Conservation (phyloP, 164 flowering plant species). For the Nymphaea thermarum region DNA sequence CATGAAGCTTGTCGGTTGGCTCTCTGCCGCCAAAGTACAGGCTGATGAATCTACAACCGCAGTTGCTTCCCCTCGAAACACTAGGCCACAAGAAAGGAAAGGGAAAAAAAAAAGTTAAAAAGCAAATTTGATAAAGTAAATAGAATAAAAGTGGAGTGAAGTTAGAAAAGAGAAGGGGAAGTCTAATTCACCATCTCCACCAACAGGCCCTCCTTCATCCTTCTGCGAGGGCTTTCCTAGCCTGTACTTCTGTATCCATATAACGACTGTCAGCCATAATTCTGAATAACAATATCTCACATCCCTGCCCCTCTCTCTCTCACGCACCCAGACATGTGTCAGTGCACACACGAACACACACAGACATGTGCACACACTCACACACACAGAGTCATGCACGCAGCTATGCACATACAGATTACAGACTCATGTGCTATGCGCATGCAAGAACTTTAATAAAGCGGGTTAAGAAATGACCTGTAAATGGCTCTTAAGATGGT, state of each 20-base stretch:
- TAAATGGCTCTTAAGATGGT: constrained; percentile 4
- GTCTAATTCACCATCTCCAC: not conserved
- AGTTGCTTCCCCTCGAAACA: not conserved
- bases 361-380: not conserved
- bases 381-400: not conserved
- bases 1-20: not conserved
- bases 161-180: not conserved
- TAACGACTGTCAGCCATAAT: not conserved
- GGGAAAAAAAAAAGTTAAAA: not conserved
- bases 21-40: not conserved
- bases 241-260: not conserved
- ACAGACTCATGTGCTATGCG: not conserved
- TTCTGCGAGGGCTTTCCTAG: not conserved
- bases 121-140: not conserved
- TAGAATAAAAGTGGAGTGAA: not conserved
- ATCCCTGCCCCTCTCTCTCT: not conserved
- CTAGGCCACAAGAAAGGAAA: not conserved
- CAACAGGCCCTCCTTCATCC: not conserved
- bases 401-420: not conserved
- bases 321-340: not conserved
- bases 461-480: not conserved
- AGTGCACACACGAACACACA: not conserved
- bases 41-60: not conserved
- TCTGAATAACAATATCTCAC: no score
- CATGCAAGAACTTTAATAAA: not conserved